A percentile compares a stretch with the other conserved stretches of the same genome.
These are phyloP conservation scores for Suhomyces faveliae DNA, from an alignment of 805 yeast genomes.

Conservation along the genomic window DNA sequence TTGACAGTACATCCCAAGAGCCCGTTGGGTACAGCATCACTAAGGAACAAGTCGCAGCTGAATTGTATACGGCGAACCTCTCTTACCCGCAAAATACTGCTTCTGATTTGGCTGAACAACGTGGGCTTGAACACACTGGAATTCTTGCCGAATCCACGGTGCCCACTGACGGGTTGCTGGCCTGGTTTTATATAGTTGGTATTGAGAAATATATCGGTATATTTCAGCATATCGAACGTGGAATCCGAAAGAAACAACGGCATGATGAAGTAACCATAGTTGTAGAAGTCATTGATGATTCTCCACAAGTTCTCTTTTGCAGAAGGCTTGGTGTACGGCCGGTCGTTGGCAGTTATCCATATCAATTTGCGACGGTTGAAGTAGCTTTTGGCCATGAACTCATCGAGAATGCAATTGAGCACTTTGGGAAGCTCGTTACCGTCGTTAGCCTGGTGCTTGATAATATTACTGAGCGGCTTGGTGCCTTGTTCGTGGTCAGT, in stretches of 20 bases:
- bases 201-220: constrained; percentile 55
- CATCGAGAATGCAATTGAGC: constrained; percentile 53
- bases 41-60: constrained; percentile 57
- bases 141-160: constrained; percentile 10
- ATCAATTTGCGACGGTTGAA: constrained; percentile 56
- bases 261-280: constrained; percentile 50
- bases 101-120: constrained; percentile 37
- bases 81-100: constrained; percentile 52
- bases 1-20: constrained; percentile 59
- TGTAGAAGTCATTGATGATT: constrained; percentile 59
- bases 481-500: constrained; percentile 45
- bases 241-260: constrained; percentile 55
- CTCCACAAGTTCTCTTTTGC: constrained; percentile 51
- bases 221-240: constrained; percentile 41
- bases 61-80: constrained; percentile 65
- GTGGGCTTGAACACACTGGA: constrained; percentile 18
- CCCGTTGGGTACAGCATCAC: constrained; percentile 40
- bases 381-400: constrained; percentile 49
- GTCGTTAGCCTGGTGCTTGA: constrained; percentile 15
- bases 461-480: constrained; percentile 12
- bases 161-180: constrained; percentile 1
- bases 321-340: constrained; percentile 51
- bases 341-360: constrained; percentile 73
- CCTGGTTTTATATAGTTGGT: constrained; percentile 38
- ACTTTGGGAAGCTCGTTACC: constrained; percentile 33